Evolutionary conservation across 2,329 filamentous ascomycete genomes (phyloP).

Genomic region (Apiospora phragmitis): DNA sequence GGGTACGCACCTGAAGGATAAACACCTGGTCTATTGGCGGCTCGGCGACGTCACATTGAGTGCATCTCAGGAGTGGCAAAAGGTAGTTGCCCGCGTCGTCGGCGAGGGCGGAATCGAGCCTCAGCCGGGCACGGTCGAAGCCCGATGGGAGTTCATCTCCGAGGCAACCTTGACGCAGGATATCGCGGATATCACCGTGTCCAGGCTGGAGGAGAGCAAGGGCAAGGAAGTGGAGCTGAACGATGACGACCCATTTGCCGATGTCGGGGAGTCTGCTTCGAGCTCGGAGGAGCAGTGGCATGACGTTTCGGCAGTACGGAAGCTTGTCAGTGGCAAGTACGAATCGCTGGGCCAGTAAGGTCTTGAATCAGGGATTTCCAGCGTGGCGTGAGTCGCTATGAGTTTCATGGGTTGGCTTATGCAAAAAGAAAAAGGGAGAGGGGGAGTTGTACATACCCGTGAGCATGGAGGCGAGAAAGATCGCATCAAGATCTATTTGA

Average conservation of each 20-base stretch:
- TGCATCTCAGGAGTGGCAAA: constrained; percentile 63
- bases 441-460: neutral
- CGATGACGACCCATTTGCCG: constrained; percentile 71
- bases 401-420: neutral
- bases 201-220: constrained; percentile 53
- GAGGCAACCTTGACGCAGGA: constrained; percentile 9
- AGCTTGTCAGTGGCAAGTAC: constrained; percentile 76
- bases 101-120: constrained; percentile 71
- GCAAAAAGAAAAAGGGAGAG: neutral
- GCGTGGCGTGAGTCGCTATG: neutral
- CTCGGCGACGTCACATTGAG: constrained; percentile 72
- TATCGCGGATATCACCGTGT: constrained; percentile 59
- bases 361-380: neutral
- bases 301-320: constrained; percentile 64
- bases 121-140: constrained; percentile 76
- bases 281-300: constrained; percentile 55
- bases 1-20: constrained; percentile 78
- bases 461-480: neutral
- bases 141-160: constrained; percentile 67
- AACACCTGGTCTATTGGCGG: constrained; percentile 78
- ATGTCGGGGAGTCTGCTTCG: constrained; percentile 38
- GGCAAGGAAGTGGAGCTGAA: constrained; percentile 42
- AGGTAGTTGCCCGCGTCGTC: constrained; percentile 79
- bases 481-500: neutral
- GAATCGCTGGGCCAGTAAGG: constrained; percentile 23